Evolutionary conservation across 371 early-diverging fungal species (phyloP).

Genomic region (Mucor piriformis): DNA sequence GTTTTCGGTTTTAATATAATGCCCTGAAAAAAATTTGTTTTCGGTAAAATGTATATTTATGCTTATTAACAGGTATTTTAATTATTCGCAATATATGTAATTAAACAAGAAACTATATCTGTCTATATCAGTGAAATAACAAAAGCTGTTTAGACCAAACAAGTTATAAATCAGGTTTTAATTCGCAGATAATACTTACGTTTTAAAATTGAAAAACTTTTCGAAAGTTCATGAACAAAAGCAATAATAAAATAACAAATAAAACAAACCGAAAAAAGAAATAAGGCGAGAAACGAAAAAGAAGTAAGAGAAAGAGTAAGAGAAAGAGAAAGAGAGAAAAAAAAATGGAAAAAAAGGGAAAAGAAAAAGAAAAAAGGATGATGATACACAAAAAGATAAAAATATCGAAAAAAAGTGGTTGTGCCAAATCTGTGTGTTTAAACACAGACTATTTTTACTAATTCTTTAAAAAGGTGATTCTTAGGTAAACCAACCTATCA

Average conservation of each 20-base stretch:
- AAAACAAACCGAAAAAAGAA: not conserved
- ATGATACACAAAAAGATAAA: conserved; percentile 13
- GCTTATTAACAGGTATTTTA: not conserved
- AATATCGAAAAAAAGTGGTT: not conserved
- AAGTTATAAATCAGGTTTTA: not conserved
- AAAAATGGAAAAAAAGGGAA: not conserved
- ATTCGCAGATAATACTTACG: not conserved
- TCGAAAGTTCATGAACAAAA: not conserved
- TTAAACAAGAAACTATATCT: not conserved
- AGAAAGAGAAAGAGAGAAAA: not conserved
- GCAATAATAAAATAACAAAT: not conserved
- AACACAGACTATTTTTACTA: conserved; percentile 18
- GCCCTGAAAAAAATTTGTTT: not conserved
- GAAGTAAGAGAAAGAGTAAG: conserved; percentile 8
- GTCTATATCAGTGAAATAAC: not conserved
- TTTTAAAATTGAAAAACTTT: not conserved
- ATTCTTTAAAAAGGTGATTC: conserved; percentile 39
- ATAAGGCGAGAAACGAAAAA: conserved; percentile 1
- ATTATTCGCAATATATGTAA: not conserved
- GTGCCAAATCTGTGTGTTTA: conserved; percentile 5
- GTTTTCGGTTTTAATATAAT: not conserved
- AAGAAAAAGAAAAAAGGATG: conserved; percentile 5
- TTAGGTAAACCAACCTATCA: conserved; percentile 50
- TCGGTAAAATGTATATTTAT: not conserved
- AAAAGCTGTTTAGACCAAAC: not conserved